Evolutionary conservation across 2,329 filamentous ascomycete species (phyloP), one percentile per base, ranked within the genome.

Genomic region (Calonectria henricotiae): DNA sequence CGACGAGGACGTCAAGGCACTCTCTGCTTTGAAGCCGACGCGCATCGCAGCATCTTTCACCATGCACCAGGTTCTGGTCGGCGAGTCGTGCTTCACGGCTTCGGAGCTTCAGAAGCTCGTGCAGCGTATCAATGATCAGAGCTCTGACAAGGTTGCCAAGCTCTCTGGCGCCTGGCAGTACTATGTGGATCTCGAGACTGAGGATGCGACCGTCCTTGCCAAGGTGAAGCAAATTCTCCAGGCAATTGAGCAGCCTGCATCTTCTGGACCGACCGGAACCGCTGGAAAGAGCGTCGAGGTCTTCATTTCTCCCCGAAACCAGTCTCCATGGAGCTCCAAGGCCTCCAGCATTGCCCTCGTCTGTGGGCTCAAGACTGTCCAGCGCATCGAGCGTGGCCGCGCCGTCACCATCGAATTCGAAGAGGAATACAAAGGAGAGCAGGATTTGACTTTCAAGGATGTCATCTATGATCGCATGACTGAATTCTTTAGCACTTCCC

Each of bases 241-340:
- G 20, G 79, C 86, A 63, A 74, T 81, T 75, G 79, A 79, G 72
- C 76, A 77, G 37, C 64, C 79, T 51, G 62, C 79, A 37, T 70
- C 76, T 41, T 49, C 75, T 41, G 69, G 77, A 27, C 71, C 81
- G 17, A 76, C 78, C 44, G 77, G 74, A 44, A 78, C 79, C 71
- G 87, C 89, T 64, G 65, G 32, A 9, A 82, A 86, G 69, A 85
- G 86, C 49, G 83, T 87, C 60, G 86, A 91, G 72, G 89, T 93
- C 80, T 94, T 95, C 80, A 88, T 98, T 69, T 91, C 89, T 55
- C 96, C 96, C 23, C 90, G 96, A 75, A 93, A 93, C 77, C 95
- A 97, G 75, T 98, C 95, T 46, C 96, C 96, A 80, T 99, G 96
- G 96, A 98, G 95, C 83, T 98, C 95, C 67, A 95, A 98, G 83